Conservation (phyloP, 2,329 filamentous ascomycete species). For the Penicillium nordicum region DNA sequence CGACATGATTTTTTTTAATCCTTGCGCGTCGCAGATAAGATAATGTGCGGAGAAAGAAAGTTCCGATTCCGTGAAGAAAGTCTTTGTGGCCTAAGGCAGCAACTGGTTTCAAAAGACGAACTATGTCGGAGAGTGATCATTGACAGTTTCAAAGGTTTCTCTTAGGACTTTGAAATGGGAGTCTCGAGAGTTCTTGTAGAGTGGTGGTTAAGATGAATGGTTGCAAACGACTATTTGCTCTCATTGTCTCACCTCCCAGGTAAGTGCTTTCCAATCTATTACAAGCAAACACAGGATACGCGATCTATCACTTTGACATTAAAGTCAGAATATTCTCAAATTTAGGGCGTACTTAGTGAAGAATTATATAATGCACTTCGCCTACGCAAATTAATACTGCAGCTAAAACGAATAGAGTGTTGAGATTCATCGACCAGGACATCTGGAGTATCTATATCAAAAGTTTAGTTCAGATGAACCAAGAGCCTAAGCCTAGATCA, state of each 20-base stretch:
- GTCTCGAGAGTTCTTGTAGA: not conserved
- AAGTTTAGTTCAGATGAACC: not conserved
- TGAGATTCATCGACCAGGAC: not conserved
- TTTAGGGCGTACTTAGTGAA: not conserved
- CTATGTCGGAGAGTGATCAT: not conserved
- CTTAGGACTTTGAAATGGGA: not conserved
- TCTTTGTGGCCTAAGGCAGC: not conserved
- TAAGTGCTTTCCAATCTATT: not conserved
- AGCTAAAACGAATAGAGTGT: not conserved
- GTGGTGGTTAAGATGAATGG: not conserved
- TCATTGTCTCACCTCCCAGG: too few relatives aligned
- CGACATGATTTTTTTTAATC: constrained; percentile 4
- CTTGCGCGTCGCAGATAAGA: constrained; percentile 1
- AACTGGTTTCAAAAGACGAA: not conserved
- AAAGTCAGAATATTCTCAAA: not conserved
- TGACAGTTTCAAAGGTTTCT: not conserved
- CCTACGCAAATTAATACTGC: not conserved
- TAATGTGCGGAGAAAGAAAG: not conserved
- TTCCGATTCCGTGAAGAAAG: constrained; percentile 2
- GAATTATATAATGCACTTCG: not conserved
- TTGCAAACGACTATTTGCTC: not conserved
- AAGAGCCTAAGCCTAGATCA: not conserved
- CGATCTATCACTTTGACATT: not conserved
- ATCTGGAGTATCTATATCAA: not conserved
- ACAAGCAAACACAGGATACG: not conserved